Percentiles rank a stretch among this genome's conserved stretches.
These are phyloP conservation scores for Kodamaea hsintzibuensis DNA, from an alignment of 805 yeast genomes.

Conservation along the genomic window DNA sequence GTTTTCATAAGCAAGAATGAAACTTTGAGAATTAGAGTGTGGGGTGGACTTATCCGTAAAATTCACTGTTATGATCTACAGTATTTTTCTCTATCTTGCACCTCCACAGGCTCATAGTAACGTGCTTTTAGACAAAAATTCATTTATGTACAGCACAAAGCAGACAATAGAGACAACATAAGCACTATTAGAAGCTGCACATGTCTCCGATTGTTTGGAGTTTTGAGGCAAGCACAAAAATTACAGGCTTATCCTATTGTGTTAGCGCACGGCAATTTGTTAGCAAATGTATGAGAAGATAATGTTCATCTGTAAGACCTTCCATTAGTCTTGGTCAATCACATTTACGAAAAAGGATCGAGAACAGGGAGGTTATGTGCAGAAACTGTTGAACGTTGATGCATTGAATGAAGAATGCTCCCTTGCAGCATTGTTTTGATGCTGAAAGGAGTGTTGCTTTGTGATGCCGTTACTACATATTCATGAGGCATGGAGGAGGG, in stretches of 20 bases:
- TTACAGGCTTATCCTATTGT: not conserved
- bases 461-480: not conserved
- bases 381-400: not conserved
- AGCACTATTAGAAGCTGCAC: not conserved
- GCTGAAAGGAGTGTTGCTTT: not conserved
- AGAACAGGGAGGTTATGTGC: not conserved
- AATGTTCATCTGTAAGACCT: not conserved
- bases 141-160: not conserved
- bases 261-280: not conserved
- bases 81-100: not conserved
- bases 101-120: not conserved
- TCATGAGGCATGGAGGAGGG: not conserved
- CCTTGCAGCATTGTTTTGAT: not conserved
- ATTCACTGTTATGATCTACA: not conserved
- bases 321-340: not conserved
- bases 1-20: not conserved
- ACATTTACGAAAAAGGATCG: not conserved
- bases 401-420: not conserved
- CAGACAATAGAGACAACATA: not conserved
- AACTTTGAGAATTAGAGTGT: not conserved
- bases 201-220: not conserved
- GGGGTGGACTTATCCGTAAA: not conserved
- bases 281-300: not conserved
- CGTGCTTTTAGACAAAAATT: not conserved
- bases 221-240: not conserved